A percentile compares a stretch with the other conserved stretches of the same genome.
phyloP scores from a whole-genome alignment of 140 eudicot species.

The Oenanthe javanica region DNA sequence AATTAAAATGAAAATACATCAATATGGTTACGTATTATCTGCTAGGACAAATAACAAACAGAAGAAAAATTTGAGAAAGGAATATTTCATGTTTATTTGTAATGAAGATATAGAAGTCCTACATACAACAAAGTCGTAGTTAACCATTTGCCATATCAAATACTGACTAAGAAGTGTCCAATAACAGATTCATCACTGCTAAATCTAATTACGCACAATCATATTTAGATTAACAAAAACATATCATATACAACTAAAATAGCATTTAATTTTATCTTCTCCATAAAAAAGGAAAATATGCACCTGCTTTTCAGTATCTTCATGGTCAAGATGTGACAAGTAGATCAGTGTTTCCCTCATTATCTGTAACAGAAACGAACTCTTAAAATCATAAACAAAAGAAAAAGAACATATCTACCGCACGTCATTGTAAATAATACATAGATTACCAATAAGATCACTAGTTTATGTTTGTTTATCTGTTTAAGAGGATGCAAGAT shows the following conservation, averaged over 20 bases:
- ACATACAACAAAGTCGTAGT: background rate
- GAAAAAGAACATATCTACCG: background rate
- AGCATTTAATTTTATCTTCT: background rate
- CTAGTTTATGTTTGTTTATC: background rate
- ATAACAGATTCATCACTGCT: background rate
- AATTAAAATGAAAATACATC: no score
- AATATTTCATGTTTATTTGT: background rate
- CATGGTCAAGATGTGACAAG: conserved; percentile 95
- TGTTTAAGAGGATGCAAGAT: background rate
- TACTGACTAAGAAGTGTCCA: background rate
- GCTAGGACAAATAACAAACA: background rate
- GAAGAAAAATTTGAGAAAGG: background rate
- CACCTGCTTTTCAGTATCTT: conserved; percentile 97
- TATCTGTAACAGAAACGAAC: conserved; percentile 44
- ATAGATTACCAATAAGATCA: background rate
- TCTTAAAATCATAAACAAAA: conserved; percentile 9
- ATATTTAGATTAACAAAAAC: background rate
- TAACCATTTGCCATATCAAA: background rate
- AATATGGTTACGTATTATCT: background rate
- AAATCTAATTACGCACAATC: background rate
- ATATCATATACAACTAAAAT: background rate
- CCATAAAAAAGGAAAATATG: background rate
- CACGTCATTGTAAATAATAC: background rate
- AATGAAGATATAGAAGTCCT: background rate
- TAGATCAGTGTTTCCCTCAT: conserved; percentile 96